These are phyloP conservation scores for Termitomyces sp. DNA, from an alignment of 768 basidiomycete genomes.

Conservation along the genomic window DNA sequence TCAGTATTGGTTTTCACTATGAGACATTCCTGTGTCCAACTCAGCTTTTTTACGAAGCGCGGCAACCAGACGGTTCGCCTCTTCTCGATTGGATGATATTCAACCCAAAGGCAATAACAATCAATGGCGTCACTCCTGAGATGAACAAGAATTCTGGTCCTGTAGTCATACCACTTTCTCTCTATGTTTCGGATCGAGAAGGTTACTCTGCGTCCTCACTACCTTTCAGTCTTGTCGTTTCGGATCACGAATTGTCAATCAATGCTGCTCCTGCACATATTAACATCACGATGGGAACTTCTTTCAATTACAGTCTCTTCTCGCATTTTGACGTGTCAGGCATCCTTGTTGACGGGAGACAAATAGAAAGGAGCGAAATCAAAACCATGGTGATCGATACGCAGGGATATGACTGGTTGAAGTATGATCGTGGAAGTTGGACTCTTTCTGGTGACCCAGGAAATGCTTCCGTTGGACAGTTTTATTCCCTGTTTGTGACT, in stretches of 20 bases:
- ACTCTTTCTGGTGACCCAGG: slow-evolving; percentile 66
- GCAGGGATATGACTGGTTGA: slow-evolving; percentile 52
- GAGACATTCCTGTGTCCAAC: slow-evolving; percentile 49
- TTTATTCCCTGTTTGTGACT: slow-evolving; percentile 47
- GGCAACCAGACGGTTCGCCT: slow-evolving; percentile 58
- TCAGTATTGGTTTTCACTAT: slow-evolving; percentile 78
- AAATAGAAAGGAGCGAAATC: slow-evolving; percentile 56
- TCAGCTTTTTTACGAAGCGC: slow-evolving; percentile 56
- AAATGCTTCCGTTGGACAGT: slow-evolving; percentile 27
- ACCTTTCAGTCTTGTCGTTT: slow-evolving; percentile 62
- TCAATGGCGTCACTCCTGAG: slow-evolving; percentile 72
- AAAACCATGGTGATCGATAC: slow-evolving; percentile 52
- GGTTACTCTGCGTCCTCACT: slow-evolving; percentile 61
- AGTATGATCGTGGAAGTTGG: slow-evolving; percentile 48
- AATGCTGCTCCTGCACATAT: slow-evolving; percentile 50
- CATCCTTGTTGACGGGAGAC: slow-evolving; percentile 54
- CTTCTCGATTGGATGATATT: slow-evolving; percentile 77
- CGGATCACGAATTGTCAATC: slow-evolving; percentile 61
- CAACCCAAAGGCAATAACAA: slow-evolving; percentile 58
- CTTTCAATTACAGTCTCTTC: slow-evolving; percentile 46
- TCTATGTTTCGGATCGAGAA: slow-evolving; percentile 68
- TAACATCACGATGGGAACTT: slow-evolving; percentile 58
- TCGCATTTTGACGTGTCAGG: slow-evolving; percentile 58
- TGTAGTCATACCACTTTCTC: slow-evolving; percentile 39
- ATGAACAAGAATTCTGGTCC: slow-evolving; percentile 32